Conservation (phyloP, 2,329 filamentous ascomycete species). For the Xylariaceae sp. region DNA sequence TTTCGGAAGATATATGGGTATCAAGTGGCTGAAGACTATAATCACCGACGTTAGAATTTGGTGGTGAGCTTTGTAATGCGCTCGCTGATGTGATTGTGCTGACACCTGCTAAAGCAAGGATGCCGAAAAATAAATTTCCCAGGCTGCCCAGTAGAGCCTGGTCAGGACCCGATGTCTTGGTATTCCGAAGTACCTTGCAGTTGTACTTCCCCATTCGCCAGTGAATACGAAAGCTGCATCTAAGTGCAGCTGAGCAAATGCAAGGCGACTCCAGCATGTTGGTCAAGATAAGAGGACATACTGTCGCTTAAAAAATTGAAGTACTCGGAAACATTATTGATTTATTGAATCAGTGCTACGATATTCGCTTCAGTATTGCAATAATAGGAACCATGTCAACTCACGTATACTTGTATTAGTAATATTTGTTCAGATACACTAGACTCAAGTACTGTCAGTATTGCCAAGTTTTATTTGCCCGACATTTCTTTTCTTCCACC, state of each 20-base stretch:
- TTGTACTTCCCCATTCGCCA: slow-evolving; percentile 22
- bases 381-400: too few relatives aligned
- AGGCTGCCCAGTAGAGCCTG: background rate
- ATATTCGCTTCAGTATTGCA: too few relatives aligned
- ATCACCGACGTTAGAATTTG: slow-evolving; percentile 9
- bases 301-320: too few relatives aligned
- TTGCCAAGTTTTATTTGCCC: slow-evolving; percentile 10
- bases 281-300: too few relatives aligned
- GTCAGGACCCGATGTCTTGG: slow-evolving; percentile 23
- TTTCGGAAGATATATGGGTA: too few relatives aligned
- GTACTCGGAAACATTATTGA: too few relatives aligned
- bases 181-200: slow-evolving; percentile 27
- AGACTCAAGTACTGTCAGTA: background rate
- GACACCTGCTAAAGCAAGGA: slow-evolving; percentile 10
- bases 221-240: slow-evolving; percentile 17
- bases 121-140: background rate
- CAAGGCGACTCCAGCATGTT: slow-evolving; percentile 13
- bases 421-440: too few relatives aligned
- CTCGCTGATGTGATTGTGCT: slow-evolving; percentile 3
- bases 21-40: too few relatives aligned
- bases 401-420: background rate
- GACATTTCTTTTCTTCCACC: slow-evolving; percentile 3
- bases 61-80: slow-evolving; percentile 19
- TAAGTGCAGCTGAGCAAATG: slow-evolving; percentile 17
- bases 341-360: too few relatives aligned